Percentiles rank a stretch among this genome's conserved stretches.
Evolutionary conservation across 192 early-diverging fungal species (phyloP).

Genomic region (Entrophospora sp.): DNA sequence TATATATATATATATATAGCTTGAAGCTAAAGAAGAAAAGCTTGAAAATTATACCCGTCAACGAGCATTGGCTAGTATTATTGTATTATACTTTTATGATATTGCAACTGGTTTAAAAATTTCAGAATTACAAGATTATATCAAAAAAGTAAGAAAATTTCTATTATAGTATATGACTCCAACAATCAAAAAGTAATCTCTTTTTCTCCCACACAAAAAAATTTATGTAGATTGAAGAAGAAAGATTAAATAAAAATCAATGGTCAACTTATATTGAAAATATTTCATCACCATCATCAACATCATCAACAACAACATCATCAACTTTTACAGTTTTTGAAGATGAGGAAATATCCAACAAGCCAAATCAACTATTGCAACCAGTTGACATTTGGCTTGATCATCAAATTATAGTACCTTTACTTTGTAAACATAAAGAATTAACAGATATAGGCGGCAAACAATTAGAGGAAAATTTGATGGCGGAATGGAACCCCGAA

Average conservation of each 20-base stretch:
- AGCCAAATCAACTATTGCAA: background rate
- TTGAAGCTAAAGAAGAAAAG: conserved; percentile 10
- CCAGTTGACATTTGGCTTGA: conserved; percentile 18
- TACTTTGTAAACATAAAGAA: conserved; percentile 8
- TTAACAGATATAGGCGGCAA: background rate
- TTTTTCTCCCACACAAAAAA: no score
- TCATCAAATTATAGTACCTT: conserved; percentile 5
- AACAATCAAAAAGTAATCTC: no score
- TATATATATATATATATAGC: background rate
- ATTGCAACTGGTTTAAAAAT: conserved; percentile 4
- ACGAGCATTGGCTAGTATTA: conserved; percentile 10
- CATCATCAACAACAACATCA: background rate
- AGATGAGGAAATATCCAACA: background rate
- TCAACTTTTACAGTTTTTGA: conserved; percentile 4
- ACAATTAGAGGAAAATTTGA: conserved; percentile 9
- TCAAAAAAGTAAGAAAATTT: background rate
- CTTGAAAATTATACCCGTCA: conserved; percentile 1
- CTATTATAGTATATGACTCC: background rate
- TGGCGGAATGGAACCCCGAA: conserved; percentile 17
- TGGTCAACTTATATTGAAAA: conserved; percentile 10
- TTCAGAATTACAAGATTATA: conserved; percentile 12
- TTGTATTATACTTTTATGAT: conserved; percentile 9
- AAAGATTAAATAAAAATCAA: conserved; percentile 9
- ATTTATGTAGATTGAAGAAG: background rate
- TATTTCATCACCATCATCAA: background rate